Evolutionary conservation across 805 yeast species (phyloP).

Genomic region (Yueomyces sinensis): DNA sequence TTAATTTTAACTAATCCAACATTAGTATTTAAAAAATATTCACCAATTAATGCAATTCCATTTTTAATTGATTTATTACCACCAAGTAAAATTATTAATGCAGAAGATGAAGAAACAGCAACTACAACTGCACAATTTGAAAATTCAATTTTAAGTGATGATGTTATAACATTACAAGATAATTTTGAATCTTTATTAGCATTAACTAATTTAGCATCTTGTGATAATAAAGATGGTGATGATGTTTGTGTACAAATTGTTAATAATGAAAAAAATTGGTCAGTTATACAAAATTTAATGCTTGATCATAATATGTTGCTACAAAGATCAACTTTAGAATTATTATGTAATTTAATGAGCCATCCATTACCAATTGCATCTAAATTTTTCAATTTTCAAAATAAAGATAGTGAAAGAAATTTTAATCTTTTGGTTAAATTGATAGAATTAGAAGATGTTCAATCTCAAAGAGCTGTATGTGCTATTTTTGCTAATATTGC

Average conservation of each 20-base stretch:
- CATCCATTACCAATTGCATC: conserved; percentile 28
- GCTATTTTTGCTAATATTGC: conserved; percentile 26
- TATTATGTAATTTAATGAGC: conserved; percentile 45
- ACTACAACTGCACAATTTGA: neutral
- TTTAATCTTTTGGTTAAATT: conserved; percentile 31
- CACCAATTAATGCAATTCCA: conserved; percentile 30
- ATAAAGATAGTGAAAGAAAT: conserved; percentile 25
- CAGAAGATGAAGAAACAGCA: neutral
- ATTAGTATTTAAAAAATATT: conserved; percentile 29
- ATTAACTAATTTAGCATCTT: conserved; percentile 51
- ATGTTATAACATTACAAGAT: conserved; percentile 17
- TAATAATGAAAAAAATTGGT: conserved; percentile 30
- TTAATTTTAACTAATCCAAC: conserved; percentile 34
- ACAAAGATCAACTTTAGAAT: conserved; percentile 50
- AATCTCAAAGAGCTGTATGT: conserved; percentile 31
- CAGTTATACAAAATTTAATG: conserved; percentile 31
- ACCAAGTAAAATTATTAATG: neutral
- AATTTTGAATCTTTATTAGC: conserved; percentile 48
- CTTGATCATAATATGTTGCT: conserved; percentile 34
- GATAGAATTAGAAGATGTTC: conserved; percentile 25
- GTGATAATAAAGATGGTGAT: conserved; percentile 28
- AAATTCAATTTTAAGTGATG: conserved; percentile 6
- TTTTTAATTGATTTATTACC: conserved; percentile 31
- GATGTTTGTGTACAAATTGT: conserved; percentile 20
- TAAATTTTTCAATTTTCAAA: conserved; percentile 44